Base-by-base conservation (phyloP, 257 asterid genomes). In the Schizonepeta tenuifolia region DNA sequence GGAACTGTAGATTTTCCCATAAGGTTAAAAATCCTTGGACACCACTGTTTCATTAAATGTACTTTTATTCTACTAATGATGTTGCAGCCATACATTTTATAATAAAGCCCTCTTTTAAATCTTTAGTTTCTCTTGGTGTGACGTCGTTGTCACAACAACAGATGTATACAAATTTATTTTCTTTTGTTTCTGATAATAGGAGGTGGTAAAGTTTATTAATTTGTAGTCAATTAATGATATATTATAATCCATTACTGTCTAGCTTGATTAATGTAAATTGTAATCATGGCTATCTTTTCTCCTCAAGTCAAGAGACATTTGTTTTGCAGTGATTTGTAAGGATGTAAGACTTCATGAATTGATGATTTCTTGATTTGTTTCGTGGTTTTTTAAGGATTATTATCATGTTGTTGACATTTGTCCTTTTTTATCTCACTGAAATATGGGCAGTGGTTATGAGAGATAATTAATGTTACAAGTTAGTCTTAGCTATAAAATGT, bases 71-170 rank as follows among this genome's bases (percentile, higher is more conserved):
- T 77, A 49, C 62, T 35, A 56, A 71, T 76, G 59, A 71, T 76
- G 59, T 77, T 54, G 78, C 69, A 55, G 49, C 40, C 53, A 49
- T 65, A 59, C 54, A 56, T 68, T 60, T 70, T 59, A 72, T 68
- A 74, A 58, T 57, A 35, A 72, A 56, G 20, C 50, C 20, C 5
- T 65, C 18, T 54, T 54, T 64, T 13, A 41, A 21, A 63, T 63
- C 6, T 18, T 10, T 24, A 24, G 2, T 1, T 58, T 55, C 4
- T 75, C 9, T 75, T 60, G 88, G 85, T 83, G 76, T 35, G 49
- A 44, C 18, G 85, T 83, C 88, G 13, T 55, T 78, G 56, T 83
- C 85, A 43, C 36, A 78, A 44, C 51, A 59, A 77, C 54, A 58
- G 28, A 18, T 13, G 40, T 26, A 14, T 13, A 38, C 7, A 7